Evolutionary conservation across 2,329 filamentous ascomycete genomes (phyloP).

Genomic region (Chrysosporium keratinophilum): DNA sequence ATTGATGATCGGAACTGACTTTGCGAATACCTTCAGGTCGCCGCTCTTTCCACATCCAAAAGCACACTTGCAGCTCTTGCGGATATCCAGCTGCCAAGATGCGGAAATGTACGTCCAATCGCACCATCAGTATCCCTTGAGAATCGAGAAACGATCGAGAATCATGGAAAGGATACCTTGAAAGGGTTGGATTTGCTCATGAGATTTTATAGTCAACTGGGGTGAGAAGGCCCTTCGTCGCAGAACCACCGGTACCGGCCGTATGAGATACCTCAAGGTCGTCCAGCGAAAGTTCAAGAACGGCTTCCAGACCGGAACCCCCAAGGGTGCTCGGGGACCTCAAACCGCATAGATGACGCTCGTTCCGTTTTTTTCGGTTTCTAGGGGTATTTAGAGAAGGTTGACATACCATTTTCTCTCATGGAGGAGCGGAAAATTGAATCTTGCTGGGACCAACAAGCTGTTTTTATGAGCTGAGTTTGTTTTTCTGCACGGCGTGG

Average conservation of each 20-base stretch:
- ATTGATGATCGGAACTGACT: conserved; percentile 3
- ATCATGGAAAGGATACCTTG: not conserved
- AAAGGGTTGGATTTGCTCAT: conserved; percentile 2
- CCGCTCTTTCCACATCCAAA: conserved; percentile 98
- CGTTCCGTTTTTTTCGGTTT: conserved; percentile 16
- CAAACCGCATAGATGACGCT: conserved; percentile 32
- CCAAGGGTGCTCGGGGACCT: conserved; percentile 70
- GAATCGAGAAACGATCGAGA: not conserved
- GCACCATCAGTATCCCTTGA: conserved; percentile 4
- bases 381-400: conserved; percentile 31
- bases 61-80: conserved; percentile 93
- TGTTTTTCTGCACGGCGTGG: conserved; percentile 10
- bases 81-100: conserved; percentile 96
- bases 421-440: conserved; percentile 9
- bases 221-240: conserved; percentile 99
- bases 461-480: conserved; percentile 12
- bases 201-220: conserved; percentile 73
- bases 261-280: conserved; percentile 88
- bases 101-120: conserved; percentile 75
- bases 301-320: conserved; percentile 84
- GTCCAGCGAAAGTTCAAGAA: conserved; percentile 93
- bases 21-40: conserved; percentile 50
- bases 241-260: conserved; percentile 97
- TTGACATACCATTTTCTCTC: conserved; percentile 27
- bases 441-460: conserved; percentile 6